phyloP scores from a whole-genome alignment of 441 rosid genomes.

The Corymbia citriodora region DNA sequence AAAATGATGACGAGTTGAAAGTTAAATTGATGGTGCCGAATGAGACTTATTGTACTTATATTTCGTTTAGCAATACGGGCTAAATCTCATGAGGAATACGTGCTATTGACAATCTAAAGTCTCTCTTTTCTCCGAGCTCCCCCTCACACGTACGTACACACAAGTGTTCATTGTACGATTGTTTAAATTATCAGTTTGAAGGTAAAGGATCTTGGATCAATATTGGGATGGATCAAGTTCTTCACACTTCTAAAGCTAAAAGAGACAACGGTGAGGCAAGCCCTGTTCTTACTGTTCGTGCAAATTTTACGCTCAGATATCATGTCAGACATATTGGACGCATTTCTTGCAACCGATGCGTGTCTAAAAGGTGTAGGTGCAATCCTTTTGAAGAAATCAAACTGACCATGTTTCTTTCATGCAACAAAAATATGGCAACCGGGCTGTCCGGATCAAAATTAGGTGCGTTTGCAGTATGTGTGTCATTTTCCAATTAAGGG shows the following conservation, averaged over 20 bases:
- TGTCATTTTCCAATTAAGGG: background rate
- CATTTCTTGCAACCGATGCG: background rate
- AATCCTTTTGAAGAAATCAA: background rate
- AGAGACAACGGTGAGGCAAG: background rate
- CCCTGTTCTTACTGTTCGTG: background rate
- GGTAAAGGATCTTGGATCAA: background rate
- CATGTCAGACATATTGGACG: background rate
- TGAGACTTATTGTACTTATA: background rate
- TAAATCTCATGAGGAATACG: background rate
- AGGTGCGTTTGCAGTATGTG: background rate
- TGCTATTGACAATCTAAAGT: too few relatives aligned
- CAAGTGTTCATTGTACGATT: background rate
- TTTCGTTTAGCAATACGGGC: background rate
- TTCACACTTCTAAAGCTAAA: background rate
- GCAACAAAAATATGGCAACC: background rate
- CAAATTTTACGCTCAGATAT: background rate
- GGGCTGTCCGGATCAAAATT: background rate
- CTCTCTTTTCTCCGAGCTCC: background rate
- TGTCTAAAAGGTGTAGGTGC: background rate
- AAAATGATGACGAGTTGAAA: background rate
- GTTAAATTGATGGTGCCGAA: background rate
- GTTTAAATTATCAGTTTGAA: background rate
- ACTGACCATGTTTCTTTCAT: background rate
- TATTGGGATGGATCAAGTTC: background rate
- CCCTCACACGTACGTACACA: background rate